Evolutionary conservation across 768 basidiomycete species (phyloP), one percentile per base, ranked within the genome.

Genomic region (Mycena chlorophos): DNA sequence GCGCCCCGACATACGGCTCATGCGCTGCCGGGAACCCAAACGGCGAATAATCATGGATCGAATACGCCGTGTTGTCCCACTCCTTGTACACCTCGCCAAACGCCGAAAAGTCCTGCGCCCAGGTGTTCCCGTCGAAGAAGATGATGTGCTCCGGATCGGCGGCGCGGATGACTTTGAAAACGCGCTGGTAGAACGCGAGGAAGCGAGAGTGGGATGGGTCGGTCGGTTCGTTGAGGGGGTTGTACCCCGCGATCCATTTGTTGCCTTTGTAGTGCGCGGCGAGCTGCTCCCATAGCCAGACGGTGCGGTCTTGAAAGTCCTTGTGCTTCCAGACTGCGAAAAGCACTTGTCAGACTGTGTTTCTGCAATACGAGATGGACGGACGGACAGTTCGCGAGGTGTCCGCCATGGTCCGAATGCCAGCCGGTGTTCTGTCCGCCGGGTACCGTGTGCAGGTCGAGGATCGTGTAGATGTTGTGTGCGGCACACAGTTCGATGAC

Each of bases 51-150:
- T 91, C 90, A 65, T 91, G 89, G 61, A 90, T 88, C 39, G 88
- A 80, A 67, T 88, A 91, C 14, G 83, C 87, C 5, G 83, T 83
- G 66, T 91, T 92, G 3, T 77, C 75, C 82, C 87, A 88, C 51
- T 74, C 75, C 66, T 76, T 75, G 64, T 84, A 78, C 3, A 76
- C 75, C 56, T 88, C 81, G 19, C 83, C 84, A 63, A 88, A 89
- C 66, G 82, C 79, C 5, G 85, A 85, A 68, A 90, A 89, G 66
- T 89, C 88, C 3, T 83, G 81, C 5, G 89, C 89, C 67, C 87
- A 93, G 48, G 89, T 91, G 75, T 91, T 93, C 19, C 87, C 87
- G 68, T 91, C 91, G 68, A 89, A 81, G 78, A 88, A 93, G 62
- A 94, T 78, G 65, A 79, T 77, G 65, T 93, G 91, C 48, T 85